These are phyloP conservation scores for Penicillium bovifimosum DNA, from an alignment of 495 filamentous ascomycete genomes.

Conservation along the genomic window DNA sequence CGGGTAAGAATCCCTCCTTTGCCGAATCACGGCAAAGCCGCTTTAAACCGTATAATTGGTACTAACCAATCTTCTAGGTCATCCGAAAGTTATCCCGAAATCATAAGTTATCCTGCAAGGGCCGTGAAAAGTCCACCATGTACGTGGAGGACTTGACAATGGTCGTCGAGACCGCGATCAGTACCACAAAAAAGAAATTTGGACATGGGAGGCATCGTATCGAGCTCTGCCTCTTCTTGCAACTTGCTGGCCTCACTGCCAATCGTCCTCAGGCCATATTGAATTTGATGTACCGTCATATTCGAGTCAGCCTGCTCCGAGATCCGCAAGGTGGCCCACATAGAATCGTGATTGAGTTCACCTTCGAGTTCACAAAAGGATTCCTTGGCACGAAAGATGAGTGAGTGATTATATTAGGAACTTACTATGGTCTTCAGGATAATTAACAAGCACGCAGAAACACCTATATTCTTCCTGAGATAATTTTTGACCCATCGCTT, in stretches of 20 bases:
- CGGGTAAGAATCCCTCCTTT: too few species aligned
- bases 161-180: conserved; percentile 22
- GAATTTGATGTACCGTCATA: conserved; percentile 25
- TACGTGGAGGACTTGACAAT: conserved; percentile 22
- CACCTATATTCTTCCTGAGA: conserved; percentile 33
- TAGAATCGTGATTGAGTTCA: conserved; percentile 31
- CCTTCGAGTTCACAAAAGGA: conserved; percentile 31
- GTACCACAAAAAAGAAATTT: conserved; percentile 27
- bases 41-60: too few species aligned
- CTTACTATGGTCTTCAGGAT: too few species aligned
- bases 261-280: conserved; percentile 25
- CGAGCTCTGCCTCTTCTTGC: conserved; percentile 19
- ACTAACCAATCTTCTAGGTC: too few species aligned
- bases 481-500: conserved; percentile 33
- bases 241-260: conserved; percentile 24
- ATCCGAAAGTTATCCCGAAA: conserved; percentile 18
- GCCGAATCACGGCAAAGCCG: too few species aligned
- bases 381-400: conserved; percentile 25
- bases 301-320: conserved; percentile 26
- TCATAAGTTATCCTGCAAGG: conserved; percentile 16
- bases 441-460: too few species aligned
- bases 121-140: conserved; percentile 24
- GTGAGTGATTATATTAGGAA: too few species aligned
- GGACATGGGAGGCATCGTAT: conserved; percentile 22
- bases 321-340: conserved; percentile 26